A percentile compares a stretch with the other conserved stretches of the same genome.
Evolutionary conservation across 78 protist species (phyloP).

Genomic region (Salpingoeca rosetta): DNA sequence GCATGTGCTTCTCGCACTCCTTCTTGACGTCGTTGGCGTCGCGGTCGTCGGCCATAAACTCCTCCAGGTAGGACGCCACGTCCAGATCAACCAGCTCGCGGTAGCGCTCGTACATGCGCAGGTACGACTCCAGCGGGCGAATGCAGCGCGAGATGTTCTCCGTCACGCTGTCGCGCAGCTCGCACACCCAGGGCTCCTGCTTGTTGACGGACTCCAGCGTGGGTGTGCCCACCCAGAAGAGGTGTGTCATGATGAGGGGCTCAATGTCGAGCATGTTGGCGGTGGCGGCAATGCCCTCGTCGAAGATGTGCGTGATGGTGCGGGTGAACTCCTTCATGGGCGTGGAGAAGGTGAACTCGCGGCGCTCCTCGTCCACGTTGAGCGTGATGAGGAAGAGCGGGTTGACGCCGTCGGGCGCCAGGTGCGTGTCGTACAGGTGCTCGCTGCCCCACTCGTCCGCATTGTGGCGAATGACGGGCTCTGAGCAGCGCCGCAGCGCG

Average conservation of each 20-base stretch:
- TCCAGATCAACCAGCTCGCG: conserved; percentile 6
- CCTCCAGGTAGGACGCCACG: neutral
- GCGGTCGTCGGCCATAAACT: conserved; percentile 3
- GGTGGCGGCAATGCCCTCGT: conserved; percentile 6
- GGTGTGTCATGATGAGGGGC: conserved; percentile 38
- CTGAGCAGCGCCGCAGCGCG: conserved; percentile 11
- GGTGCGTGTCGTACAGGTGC: neutral
- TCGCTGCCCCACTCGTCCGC: neutral
- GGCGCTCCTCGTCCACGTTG: conserved; percentile 13
- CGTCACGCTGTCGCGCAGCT: neutral
- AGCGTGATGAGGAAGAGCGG: conserved; percentile 56
- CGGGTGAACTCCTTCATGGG: conserved; percentile 2
- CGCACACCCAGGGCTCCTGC: neutral
- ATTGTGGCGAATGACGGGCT: neutral
- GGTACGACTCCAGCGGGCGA: conserved; percentile 15
- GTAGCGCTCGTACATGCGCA: conserved; percentile 4
- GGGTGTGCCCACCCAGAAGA: conserved; percentile 49
- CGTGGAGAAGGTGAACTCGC: neutral
- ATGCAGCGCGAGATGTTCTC: neutral
- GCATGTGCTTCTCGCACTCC: neutral
- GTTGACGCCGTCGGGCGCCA: neutral
- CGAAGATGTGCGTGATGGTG: conserved; percentile 19
- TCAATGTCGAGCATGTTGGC: conserved; percentile 56
- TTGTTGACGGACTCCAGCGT: conserved; percentile 10
- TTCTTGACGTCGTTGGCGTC: neutral